A percentile compares a stretch with the other conserved stretches of the same genome.
Evolutionary conservation across 2,329 filamentous ascomycete genomes (phyloP).

Genomic region (Geosmithia flava): DNA sequence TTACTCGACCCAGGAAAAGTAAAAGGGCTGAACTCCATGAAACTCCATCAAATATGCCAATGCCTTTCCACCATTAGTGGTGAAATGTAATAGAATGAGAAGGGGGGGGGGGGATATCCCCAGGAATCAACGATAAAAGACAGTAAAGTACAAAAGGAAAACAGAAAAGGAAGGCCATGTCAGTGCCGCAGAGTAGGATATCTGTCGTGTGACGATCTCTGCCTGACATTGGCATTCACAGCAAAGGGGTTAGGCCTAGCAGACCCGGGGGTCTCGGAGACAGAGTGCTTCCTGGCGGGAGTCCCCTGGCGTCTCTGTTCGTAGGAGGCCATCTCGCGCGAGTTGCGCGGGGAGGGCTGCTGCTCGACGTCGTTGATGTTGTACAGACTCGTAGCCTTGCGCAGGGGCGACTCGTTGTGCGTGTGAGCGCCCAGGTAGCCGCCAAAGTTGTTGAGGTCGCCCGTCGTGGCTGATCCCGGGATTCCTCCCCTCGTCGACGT

Average conservation of each 20-base stretch:
- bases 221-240: slow-evolving; percentile 13
- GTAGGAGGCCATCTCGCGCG: slow-evolving; percentile 46
- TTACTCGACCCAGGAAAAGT: background rate
- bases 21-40: background rate
- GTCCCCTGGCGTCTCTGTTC: slow-evolving; percentile 35
- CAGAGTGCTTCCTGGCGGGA: slow-evolving; percentile 20
- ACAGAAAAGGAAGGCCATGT: background rate
- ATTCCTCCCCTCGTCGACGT: slow-evolving; percentile 8
- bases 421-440: slow-evolving; percentile 71
- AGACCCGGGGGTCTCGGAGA: background rate
- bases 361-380: slow-evolving; percentile 31
- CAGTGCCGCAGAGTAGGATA: slow-evolving; percentile 16
- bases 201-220: slow-evolving; percentile 25
- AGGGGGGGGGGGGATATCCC: too few species aligned
- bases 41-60: background rate
- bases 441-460: slow-evolving; percentile 31
- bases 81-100: too few species aligned
- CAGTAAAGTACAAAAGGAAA: background rate
- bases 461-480: slow-evolving; percentile 6
- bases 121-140: background rate
- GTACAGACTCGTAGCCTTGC: slow-evolving; percentile 58
- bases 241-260: slow-evolving; percentile 23
- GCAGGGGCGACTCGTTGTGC: slow-evolving; percentile 71
- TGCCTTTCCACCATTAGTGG: background rate
- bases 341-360: slow-evolving; percentile 39